A percentile compares a stretch with the other conserved stretches of the same genome.
These are phyloP conservation scores for Euphorbia celastroides DNA, from an alignment of 441 rosid genomes.

Conservation along the genomic window DNA sequence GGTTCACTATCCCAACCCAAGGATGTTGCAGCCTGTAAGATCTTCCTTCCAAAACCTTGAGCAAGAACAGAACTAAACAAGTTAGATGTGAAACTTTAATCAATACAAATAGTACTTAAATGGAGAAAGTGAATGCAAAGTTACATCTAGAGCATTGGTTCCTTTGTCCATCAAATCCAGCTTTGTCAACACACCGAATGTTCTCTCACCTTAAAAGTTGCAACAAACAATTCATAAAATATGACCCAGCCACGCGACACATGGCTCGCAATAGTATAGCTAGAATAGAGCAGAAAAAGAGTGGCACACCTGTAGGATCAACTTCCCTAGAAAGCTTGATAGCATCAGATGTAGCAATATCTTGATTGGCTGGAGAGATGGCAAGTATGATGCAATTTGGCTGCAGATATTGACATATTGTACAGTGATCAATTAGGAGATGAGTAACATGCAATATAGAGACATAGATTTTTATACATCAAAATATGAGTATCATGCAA, in stretches of 20 bases:
- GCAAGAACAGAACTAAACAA: conserved; percentile 14
- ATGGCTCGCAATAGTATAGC: conserved; percentile 2
- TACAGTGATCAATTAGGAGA: conserved; percentile 1
- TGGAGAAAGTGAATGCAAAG: conserved; percentile 1
- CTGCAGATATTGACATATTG: conserved; percentile 34
- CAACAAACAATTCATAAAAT: neutral
- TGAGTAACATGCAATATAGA: neutral
- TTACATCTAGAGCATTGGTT: conserved; percentile 80
- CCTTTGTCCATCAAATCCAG: conserved; percentile 96
- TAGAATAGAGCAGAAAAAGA: neutral
- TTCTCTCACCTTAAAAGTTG: conserved; percentile 56
- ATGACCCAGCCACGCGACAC: conserved; percentile 12
- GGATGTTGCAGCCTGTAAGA: conserved; percentile 86
- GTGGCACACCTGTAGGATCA: conserved; percentile 84
- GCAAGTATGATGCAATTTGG: conserved; percentile 83
- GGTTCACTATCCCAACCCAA: conserved; percentile 99
- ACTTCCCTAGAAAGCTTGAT: conserved; percentile 92
- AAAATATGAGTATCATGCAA: neutral
- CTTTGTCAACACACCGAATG: conserved; percentile 88
- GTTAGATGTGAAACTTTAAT: neutral
- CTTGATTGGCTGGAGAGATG: conserved; percentile 98
- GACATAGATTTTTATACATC: neutral
- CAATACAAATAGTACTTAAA: neutral
- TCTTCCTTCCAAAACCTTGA: conserved; percentile 92
- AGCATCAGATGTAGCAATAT: conserved; percentile 98